Evolutionary conservation across 78 protist genomes (phyloP).

Genomic region (Pigoraptor vietnamica): DNA sequence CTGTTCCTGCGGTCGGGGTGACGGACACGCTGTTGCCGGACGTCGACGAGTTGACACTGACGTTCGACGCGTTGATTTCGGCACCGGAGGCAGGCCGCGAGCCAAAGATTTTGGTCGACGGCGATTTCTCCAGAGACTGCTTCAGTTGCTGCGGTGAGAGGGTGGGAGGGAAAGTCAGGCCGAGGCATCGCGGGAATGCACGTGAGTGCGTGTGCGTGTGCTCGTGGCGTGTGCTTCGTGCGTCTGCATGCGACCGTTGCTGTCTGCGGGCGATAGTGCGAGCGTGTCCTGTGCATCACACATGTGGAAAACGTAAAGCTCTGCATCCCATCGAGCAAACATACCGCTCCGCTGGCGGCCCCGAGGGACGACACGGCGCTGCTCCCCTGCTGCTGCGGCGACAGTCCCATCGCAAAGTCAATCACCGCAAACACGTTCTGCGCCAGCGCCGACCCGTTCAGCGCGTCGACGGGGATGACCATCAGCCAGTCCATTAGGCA

Average conservation of each 20-base stretch:
- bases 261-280: too few species aligned
- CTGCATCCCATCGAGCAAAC: too few species aligned
- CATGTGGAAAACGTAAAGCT: too few species aligned
- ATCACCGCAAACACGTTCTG: background rate
- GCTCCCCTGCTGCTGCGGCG: background rate
- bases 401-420: background rate
- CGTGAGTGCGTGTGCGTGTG: too few species aligned
- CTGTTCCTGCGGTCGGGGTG: background rate
- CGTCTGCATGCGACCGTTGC: too few species aligned
- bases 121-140: background rate
- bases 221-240: too few species aligned
- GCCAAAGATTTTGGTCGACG: background rate
- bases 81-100: background rate
- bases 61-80: background rate
- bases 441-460: background rate
- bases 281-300: too few species aligned
- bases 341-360: background rate
- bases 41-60: background rate
- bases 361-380: background rate
- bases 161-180: too few species aligned
- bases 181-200: too few species aligned
- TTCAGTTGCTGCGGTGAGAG: background rate
- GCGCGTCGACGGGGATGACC: background rate
- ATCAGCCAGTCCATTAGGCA: constrained; percentile 23
- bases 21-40: background rate